Base-by-base conservation (phyloP, 1,284 basidiomycete species). In the Ustilago lituana region DNA sequence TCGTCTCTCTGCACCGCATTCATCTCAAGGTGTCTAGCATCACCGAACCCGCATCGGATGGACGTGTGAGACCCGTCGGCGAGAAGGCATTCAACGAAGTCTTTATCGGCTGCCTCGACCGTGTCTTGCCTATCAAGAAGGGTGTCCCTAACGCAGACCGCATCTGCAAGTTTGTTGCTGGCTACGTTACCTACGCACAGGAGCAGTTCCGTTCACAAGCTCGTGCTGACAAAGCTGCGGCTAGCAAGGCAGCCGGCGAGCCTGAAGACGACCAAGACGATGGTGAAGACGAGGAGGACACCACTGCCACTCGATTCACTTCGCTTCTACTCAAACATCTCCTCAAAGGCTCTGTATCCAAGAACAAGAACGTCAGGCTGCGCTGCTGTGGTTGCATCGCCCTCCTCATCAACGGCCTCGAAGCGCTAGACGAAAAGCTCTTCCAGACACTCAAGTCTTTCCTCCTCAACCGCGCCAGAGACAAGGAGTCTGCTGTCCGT, bases 301-400 rank as follows among this genome's bases (percentile, higher is more conserved):
- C 89, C 0, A 84, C 88, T 0, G 86, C 88, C 0, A 87, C 91
- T 0, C 87, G 93, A 51, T 93, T 97, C 74, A 85, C 90, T 1
- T 83, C 87, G 14, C 74, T 80, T 17, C 84, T 96, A 4, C 84
- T 96, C 52, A 87, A 87, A 45, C 92, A 91, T 84, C 86, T 96
- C 22, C 84, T 94, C 49, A 87, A 88, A 60, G 94, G 94, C 0
- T 94, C 94, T 82, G 82, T 86, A 11, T 91, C 94, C 3, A 97
- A 95, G 83, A 91, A 94, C 85, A 97, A 95, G 85, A 87, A 87
- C 51, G 89, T 92, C 22, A 87, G 94, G 11, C 93, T 90, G 76
- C 87, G 94, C 17, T 90, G 89, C 60, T 87, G 92, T 0, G 89
- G 91, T 57, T 89, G 93, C 84, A 89, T 81, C n/a, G 76, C 78